Conservation (phyloP, 371 early-diverging fungal genomes). For the Cokeromyces recurvatus region DNA sequence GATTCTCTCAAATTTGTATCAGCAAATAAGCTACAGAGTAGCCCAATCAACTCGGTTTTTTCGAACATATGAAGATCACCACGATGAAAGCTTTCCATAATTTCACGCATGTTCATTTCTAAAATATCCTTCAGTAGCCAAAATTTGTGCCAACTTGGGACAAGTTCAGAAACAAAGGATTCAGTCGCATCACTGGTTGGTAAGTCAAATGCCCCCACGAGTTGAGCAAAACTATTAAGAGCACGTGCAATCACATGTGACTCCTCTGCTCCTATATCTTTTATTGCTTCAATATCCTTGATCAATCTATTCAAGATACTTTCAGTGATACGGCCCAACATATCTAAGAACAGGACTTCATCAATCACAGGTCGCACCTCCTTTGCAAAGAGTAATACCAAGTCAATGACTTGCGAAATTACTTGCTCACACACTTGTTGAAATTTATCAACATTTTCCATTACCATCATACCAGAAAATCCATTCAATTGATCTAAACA, state of each 20-base stretch:
- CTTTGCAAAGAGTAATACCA: conserved; percentile 40
- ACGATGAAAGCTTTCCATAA: conserved; percentile 57
- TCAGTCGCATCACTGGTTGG: conserved; percentile 37
- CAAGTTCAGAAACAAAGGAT: conserved; percentile 25
- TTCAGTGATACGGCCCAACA: conserved; percentile 47
- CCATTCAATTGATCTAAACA: conserved; percentile 38
- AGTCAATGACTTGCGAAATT: conserved; percentile 46
- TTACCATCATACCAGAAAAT: conserved; percentile 49
- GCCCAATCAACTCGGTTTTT: conserved; percentile 47
- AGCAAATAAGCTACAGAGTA: conserved; percentile 68
- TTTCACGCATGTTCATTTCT: conserved; percentile 65
- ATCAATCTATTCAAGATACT: conserved; percentile 41
- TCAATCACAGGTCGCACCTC: conserved; percentile 27
- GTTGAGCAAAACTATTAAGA: conserved; percentile 46
- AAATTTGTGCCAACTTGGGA: conserved; percentile 56
- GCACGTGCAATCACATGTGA: conserved; percentile 54
- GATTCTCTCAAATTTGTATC: conserved; percentile 60
- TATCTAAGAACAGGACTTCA: conserved; percentile 19
- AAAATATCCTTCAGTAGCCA: conserved; percentile 58
- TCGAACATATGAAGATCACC: conserved; percentile 55
- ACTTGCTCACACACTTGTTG: conserved; percentile 43
- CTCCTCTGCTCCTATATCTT: conserved; percentile 70
- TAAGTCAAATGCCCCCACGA: conserved; percentile 49
- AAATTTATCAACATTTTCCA: conserved; percentile 33
- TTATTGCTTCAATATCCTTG: conserved; percentile 46